Percentiles rank a stretch among this genome's conserved stretches.
These are phyloP conservation scores for Leishmania tropica DNA, from an alignment of 208 protist species.

Conservation along the genomic window DNA sequence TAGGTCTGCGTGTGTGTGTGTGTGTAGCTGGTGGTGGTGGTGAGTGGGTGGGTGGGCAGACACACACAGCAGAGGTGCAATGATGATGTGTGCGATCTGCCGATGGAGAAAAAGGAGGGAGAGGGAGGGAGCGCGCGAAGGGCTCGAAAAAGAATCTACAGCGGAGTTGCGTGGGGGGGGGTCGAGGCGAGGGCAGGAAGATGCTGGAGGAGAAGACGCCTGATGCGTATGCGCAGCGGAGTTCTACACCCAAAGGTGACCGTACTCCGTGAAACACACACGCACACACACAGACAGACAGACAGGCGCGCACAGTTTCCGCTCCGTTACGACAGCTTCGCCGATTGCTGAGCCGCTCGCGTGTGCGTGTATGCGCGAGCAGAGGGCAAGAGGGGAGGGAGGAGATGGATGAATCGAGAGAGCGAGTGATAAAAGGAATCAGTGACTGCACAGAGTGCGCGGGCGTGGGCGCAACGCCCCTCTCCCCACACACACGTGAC, in stretches of 20 bases:
- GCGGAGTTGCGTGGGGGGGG: neutral
- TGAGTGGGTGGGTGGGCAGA: too few species aligned
- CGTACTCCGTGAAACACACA: neutral
- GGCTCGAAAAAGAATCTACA: neutral
- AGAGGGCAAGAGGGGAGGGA: constrained; percentile 9
- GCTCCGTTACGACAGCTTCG: neutral
- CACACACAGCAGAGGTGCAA: neutral
- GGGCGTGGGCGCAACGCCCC: neutral
- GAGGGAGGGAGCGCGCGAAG: neutral
- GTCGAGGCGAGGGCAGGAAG: neutral
- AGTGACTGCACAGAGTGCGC: neutral
- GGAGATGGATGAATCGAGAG: neutral
- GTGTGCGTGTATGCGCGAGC: neutral
- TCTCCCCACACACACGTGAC: neutral
- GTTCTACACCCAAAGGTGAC: neutral
- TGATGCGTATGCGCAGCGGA: neutral
- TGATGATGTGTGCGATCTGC: neutral
- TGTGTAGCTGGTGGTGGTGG: too few species aligned
- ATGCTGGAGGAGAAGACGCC: too few species aligned
- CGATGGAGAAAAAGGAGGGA: neutral
- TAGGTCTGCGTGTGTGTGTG: too few species aligned
- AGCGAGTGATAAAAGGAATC: neutral
- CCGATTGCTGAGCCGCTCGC: neutral
- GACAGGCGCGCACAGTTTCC: neutral
- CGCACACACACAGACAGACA: neutral